These are phyloP conservation scores for Rostrohypoxylon terebratum DNA, from an alignment of 495 filamentous ascomycete genomes.

Conservation along the genomic window DNA sequence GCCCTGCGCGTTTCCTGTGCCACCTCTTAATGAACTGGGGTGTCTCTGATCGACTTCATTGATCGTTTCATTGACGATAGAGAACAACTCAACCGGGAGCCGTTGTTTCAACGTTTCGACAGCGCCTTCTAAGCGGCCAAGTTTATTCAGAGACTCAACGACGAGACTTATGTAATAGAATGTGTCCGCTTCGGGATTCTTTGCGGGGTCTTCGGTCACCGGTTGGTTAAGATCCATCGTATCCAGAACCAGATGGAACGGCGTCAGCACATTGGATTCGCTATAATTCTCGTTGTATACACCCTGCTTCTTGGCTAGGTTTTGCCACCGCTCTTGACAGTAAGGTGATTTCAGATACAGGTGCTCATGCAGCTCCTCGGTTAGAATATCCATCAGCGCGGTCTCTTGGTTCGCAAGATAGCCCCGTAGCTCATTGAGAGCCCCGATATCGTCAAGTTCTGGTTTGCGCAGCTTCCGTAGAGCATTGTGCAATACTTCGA, in stretches of 20 bases:
- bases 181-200: conserved; percentile 93
- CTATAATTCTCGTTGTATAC: conserved; percentile 57
- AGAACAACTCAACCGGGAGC: conserved; percentile 92
- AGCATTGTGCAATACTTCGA: conserved; percentile 90
- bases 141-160: conserved; percentile 87
- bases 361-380: conserved; percentile 97
- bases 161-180: conserved; percentile 92
- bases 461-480: conserved; percentile 83
- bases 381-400: conserved; percentile 89
- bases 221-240: conserved; percentile 73
- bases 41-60: conserved; percentile 92
- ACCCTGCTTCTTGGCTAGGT: conserved; percentile 66
- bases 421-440: conserved; percentile 82
- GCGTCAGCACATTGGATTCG: conserved; percentile 59
- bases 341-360: conserved; percentile 97
- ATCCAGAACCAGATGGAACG: conserved; percentile 83
- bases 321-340: conserved; percentile 94
- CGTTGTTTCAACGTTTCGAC: conserved; percentile 92
- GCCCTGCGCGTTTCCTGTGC: conserved; percentile 65
- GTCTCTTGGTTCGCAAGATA: conserved; percentile 95
- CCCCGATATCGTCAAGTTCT: conserved; percentile 92
- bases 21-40: conserved; percentile 73
- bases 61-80: conserved; percentile 94
- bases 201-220: conserved; percentile 86
- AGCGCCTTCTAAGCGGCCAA: conserved; percentile 85